Evolutionary conservation across 2,329 filamentous ascomycete genomes (phyloP), one percentile per base, ranked within the genome.

Genomic region (Exophiala phaeomuriformis): DNA sequence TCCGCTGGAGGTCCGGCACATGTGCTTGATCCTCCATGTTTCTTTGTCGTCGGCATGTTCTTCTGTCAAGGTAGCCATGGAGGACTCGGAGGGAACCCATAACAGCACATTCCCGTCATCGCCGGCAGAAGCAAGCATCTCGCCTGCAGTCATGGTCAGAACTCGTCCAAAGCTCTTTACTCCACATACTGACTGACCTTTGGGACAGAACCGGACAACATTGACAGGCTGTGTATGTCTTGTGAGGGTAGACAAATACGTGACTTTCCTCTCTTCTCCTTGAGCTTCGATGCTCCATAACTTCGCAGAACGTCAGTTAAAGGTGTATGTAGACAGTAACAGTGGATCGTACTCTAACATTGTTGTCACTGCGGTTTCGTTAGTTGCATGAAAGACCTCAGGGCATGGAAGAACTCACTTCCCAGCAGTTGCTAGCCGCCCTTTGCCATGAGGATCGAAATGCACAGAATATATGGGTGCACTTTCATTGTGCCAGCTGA

Each of bases 401-500:
- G 47, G 3, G 8, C 3, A 19, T 33, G 30, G 29, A 27, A 9
- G 35, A 46, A 69, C 72, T 50, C 68, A 74, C 72, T 93, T 93
- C 65, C 91, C 93, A 58, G 86, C 91, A 6, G 93, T 98, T 54
- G 93, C 93, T 59, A 98, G 76, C 65, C 93, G 84, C 50, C 90
- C 90, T 71, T 93, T 96, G 60, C 89, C 90, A 67, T 88, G 80
- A 45, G 88, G 88, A 69, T 98, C 91, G 69, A 97, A 98, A 71
- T 97, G 91, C 64, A 90, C 89, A 41, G 91, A 96, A 75, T 97
- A 98, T 69, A 98, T 90, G 55, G 93, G 93, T 65, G 88, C 84
- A 74, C 94, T 95, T 68, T 95, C 88, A 71, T 96, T 88, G 73
- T 98, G 94, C 93, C 93, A 98, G 77, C 94, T 89, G 74, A 98